Percentiles rank a stretch among this genome's conserved stretches.
Conservation (phyloP, 169 alveolate species). For the Fabrea salina region DNA sequence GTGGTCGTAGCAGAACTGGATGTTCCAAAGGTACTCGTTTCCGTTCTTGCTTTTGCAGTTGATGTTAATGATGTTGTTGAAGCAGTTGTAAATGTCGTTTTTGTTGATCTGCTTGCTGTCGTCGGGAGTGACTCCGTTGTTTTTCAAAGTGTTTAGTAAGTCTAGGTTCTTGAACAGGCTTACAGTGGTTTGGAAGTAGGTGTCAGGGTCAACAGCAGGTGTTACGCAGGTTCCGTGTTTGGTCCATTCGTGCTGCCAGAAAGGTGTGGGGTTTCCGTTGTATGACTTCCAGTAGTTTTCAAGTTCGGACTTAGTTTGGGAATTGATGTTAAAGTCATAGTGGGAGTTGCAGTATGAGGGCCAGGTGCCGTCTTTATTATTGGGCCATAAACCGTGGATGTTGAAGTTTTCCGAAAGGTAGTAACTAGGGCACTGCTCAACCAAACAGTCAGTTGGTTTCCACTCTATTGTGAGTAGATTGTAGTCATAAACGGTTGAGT, state of each 20-base stretch:
- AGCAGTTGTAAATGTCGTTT: background rate
- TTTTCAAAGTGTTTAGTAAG: background rate
- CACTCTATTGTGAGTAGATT: background rate
- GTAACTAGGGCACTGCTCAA: background rate
- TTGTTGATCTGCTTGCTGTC: background rate
- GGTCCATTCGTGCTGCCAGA: constrained; percentile 35
- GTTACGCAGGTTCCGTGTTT: constrained; percentile 35
- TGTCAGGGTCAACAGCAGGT: background rate
- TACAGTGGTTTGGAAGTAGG: background rate
- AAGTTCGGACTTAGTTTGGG: background rate
- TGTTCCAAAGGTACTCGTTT: background rate
- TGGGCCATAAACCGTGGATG: constrained; percentile 33
- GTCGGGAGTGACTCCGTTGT: background rate
- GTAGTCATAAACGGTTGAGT: constrained; percentile 22
- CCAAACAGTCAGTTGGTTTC: background rate
- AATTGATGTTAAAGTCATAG: background rate
- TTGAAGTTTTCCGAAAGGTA: background rate
- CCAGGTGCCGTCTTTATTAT: background rate
- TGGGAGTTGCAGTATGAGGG: constrained; percentile 6
- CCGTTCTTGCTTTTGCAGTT: background rate
- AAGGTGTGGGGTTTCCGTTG: background rate
- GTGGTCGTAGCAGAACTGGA: constrained; percentile 2
- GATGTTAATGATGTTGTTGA: background rate
- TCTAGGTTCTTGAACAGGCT: background rate
- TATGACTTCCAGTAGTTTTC: background rate